Evolutionary conservation across 2,329 filamentous ascomycete species (phyloP).

Genomic region (Talaromyces islandicus): DNA sequence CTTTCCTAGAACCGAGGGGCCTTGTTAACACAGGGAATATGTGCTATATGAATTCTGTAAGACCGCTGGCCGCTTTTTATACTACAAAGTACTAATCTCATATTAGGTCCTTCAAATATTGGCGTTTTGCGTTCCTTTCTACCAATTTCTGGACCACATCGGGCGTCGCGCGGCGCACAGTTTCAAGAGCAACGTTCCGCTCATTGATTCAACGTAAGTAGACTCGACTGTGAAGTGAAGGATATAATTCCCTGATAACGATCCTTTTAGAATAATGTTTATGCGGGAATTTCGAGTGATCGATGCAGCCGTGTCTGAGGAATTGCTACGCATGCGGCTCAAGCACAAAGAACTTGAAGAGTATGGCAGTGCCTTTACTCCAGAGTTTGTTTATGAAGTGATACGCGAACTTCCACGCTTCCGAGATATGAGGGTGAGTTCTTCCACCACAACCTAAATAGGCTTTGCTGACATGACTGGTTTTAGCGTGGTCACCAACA

Average conservation of each 20-base stretch:
- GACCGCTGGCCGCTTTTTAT: conserved; percentile 28
- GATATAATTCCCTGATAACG: conserved; percentile 12
- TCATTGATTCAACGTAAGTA: conserved; percentile 86
- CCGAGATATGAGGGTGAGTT: conserved; percentile 77
- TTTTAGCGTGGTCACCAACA: conserved; percentile 83
- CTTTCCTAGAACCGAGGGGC: conserved; percentile 86
- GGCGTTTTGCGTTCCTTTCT: conserved; percentile 89
- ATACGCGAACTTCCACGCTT: conserved; percentile 84
- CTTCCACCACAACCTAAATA: not conserved
- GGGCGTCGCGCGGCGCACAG: conserved; percentile 77
- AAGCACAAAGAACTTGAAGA: conserved; percentile 81
- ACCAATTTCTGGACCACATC: conserved; percentile 84
- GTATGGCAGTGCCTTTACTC: conserved; percentile 85
- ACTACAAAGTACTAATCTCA: conserved; percentile 17
- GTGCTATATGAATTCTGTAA: conserved; percentile 99
- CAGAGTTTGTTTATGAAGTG: conserved; percentile 91
- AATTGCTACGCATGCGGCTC: conserved; percentile 66
- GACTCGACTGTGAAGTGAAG: not conserved
- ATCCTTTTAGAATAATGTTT: conserved; percentile 71
- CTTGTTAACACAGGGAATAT: conserved; percentile 97
- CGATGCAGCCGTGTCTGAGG: conserved; percentile 67
- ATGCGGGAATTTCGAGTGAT: conserved; percentile 87
- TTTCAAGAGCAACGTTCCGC: conserved; percentile 90
- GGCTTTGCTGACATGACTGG: conserved; percentile 5
- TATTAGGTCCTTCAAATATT: conserved; percentile 85